phyloP scores from a whole-genome alignment of 306 rosid species.

The Sphenostylis stenocarpa region DNA sequence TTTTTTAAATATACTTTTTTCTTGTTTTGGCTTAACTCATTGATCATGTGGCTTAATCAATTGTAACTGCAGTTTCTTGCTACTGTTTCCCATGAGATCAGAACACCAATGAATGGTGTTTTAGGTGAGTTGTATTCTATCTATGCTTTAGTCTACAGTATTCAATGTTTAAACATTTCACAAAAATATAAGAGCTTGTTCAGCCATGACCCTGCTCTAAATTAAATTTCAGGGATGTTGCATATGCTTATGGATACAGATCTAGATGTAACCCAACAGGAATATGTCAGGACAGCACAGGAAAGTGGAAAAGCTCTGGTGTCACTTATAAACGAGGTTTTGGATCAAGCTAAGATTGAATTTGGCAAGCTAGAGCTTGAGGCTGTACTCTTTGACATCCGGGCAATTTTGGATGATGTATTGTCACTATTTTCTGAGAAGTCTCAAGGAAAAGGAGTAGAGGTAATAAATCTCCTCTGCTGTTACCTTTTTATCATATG shows the following conservation, averaged over 20 bases:
- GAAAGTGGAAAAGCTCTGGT: constrained; percentile 96
- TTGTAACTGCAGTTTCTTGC: constrained; percentile 81
- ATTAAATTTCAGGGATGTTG: constrained; percentile 82
- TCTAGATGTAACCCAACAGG: constrained; percentile 87
- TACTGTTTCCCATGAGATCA: constrained; percentile 96
- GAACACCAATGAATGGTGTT: constrained; percentile 99
- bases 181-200: constrained; percentile 14
- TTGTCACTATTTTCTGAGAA: constrained; percentile 89
- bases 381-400: constrained; percentile 74
- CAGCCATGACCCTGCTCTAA: constrained; percentile 19
- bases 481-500: not conserved
- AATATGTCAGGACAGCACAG: constrained; percentile 87
- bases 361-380: constrained; percentile 96
- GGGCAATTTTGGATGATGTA: constrained; percentile 83
- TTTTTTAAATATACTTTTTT: not conserved
- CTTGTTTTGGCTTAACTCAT: constrained; percentile 19
- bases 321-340: constrained; percentile 87
- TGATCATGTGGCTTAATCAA: constrained; percentile 29
- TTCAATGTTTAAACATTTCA: not conserved
- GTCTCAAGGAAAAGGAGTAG: constrained; percentile 93
- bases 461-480: constrained; percentile 56
- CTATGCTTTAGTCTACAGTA: constrained; percentile 14
- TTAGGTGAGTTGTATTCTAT: constrained; percentile 64
- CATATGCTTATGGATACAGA: constrained; percentile 97
- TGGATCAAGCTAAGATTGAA: constrained; percentile 98